These are phyloP conservation scores for Fusarium brachygibbosum DNA, from an alignment of 2,329 filamentous ascomycete species.

Conservation along the genomic window DNA sequence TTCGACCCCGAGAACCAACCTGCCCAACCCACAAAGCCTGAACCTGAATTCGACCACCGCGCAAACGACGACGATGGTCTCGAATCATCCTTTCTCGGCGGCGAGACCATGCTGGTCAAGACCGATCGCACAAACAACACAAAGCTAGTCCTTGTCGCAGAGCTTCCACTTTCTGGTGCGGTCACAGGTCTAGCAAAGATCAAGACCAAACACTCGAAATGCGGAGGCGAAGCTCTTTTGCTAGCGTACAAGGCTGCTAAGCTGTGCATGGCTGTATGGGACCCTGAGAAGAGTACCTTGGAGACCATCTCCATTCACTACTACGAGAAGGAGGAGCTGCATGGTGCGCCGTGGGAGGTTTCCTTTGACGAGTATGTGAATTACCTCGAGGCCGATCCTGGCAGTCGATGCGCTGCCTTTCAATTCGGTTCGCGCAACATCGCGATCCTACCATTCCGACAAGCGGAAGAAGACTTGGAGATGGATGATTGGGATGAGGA, in stretches of 20 bases:
- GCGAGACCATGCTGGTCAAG: slow-evolving; percentile 71
- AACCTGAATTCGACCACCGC: slow-evolving; percentile 65
- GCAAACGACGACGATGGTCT: slow-evolving; percentile 73
- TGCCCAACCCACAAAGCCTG: slow-evolving; percentile 56
- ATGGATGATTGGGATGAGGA: slow-evolving; percentile 93
- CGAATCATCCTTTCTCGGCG: slow-evolving; percentile 75
- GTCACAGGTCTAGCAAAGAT: slow-evolving; percentile 86
- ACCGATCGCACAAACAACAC: slow-evolving; percentile 75
- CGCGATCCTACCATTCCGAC: slow-evolving; percentile 93
- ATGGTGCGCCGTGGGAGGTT: slow-evolving; percentile 84
- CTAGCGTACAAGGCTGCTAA: slow-evolving; percentile 92
- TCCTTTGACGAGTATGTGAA: slow-evolving; percentile 82
- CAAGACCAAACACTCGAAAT: slow-evolving; percentile 78
- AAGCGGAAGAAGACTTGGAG: slow-evolving; percentile 86
- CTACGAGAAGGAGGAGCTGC: slow-evolving; percentile 94
- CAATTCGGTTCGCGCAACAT: slow-evolving; percentile 91
- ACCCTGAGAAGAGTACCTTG: slow-evolving; percentile 81
- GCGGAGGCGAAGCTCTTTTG: slow-evolving; percentile 85
- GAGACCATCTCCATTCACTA: slow-evolving; percentile 96
- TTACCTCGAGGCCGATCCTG: slow-evolving; percentile 88
- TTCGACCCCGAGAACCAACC: slow-evolving; percentile 62
- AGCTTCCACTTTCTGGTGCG: slow-evolving; percentile 86
- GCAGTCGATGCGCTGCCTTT: slow-evolving; percentile 91
- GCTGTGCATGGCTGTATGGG: slow-evolving; percentile 94
- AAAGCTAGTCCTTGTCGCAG: slow-evolving; percentile 86